A percentile compares a stretch with the other conserved stretches of the same genome.
phyloP scores from a whole-genome alignment of 179 eudicot species.

The Corrigiola litoralis region DNA sequence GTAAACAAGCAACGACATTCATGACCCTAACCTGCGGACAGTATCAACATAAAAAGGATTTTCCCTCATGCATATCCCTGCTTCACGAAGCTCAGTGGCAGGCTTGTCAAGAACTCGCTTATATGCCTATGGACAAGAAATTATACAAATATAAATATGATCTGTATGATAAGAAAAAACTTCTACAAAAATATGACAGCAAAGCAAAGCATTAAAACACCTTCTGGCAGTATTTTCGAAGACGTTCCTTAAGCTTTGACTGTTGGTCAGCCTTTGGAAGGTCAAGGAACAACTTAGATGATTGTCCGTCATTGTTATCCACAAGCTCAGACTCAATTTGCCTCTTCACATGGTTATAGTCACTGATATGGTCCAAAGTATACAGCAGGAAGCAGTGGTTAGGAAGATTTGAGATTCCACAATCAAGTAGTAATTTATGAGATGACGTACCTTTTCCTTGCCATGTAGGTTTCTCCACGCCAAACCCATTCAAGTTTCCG shows the following conservation, averaged over 20 bases:
- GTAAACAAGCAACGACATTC: neutral
- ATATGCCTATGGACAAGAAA: slow-evolving; percentile 57
- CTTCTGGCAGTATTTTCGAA: slow-evolving; percentile 92
- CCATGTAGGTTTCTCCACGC: slow-evolving; percentile 97
- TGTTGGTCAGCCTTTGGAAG: slow-evolving; percentile 91
- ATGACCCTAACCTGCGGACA: slow-evolving; percentile 73
- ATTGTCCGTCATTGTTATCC: slow-evolving; percentile 52
- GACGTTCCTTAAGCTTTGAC: slow-evolving; percentile 78
- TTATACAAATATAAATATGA: slow-evolving; percentile 1
- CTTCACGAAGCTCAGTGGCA: slow-evolving; percentile 83
- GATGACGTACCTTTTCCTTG: slow-evolving; percentile 72
- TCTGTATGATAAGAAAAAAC: neutral
- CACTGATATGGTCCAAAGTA: slow-evolving; percentile 42
- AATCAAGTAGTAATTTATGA: slow-evolving; percentile 10
- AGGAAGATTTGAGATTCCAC: slow-evolving; percentile 3
- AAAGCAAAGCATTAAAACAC: slow-evolving; percentile 28
- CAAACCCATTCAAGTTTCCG: slow-evolving; percentile 99
- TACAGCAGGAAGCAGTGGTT: neutral
- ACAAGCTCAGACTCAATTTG: slow-evolving; percentile 91
- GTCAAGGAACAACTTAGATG: slow-evolving; percentile 70
- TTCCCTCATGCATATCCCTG: slow-evolving; percentile 99
- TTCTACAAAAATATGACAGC: neutral
- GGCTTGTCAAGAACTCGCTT: slow-evolving; percentile 93
- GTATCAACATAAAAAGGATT: slow-evolving; percentile 97
- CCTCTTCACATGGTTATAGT: slow-evolving; percentile 90